Base-by-base conservation (phyloP, 2,329 filamentous ascomycete species). In the Trichoderma oligosporum region DNA sequence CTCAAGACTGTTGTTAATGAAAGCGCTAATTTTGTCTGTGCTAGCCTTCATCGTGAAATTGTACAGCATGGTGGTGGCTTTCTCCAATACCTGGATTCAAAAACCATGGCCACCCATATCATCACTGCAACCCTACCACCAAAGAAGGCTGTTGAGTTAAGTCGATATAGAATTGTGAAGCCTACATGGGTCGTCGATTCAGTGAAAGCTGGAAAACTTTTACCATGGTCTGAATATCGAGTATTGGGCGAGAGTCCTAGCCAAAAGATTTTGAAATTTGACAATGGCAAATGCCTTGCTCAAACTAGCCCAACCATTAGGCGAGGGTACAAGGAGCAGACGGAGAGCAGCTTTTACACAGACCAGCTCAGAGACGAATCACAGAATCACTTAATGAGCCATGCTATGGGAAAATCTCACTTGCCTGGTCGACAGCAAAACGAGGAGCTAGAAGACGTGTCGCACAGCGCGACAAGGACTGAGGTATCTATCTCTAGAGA, bases 111-210 rank as follows among this genome's bases (percentile, higher is more conserved):
- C 0, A 99, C 95, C 1, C 93, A 99, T 70, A 96, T 99, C 63
- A 91, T 99, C 65, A 92, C 93, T 3, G 93, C 91, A 52, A 87
- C 84, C 53, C 76, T 99, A 20, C 94, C 94, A 0, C 92, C 91
- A 0, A 97, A 97, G 75, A 99, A 99, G 72, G 85, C 85, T 25
- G 83, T 93, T 54, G 94, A 99, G 62, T 97, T 96, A 67, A 82
- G 79, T 54, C 85, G 83, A 62, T 97, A 97, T 71, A 85, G 93
- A 44, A 89, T 99, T 35, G 94, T 97, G 49, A 96, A 94, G 71
- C 94, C 94, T 1, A 86, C 90, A 18, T 99, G 94, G 94, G 83
- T 99, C 3, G 86, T 91, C 12, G 93, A 99, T 64, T 97, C 92
- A 60, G 83, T 97, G 44, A 79, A 83, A 57, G 89, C 89, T 6